Evolutionary conservation across 1,284 basidiomycete genomes (phyloP), one percentile per base, ranked within the genome.

Genomic region (Leucoagaricus sp.): DNA sequence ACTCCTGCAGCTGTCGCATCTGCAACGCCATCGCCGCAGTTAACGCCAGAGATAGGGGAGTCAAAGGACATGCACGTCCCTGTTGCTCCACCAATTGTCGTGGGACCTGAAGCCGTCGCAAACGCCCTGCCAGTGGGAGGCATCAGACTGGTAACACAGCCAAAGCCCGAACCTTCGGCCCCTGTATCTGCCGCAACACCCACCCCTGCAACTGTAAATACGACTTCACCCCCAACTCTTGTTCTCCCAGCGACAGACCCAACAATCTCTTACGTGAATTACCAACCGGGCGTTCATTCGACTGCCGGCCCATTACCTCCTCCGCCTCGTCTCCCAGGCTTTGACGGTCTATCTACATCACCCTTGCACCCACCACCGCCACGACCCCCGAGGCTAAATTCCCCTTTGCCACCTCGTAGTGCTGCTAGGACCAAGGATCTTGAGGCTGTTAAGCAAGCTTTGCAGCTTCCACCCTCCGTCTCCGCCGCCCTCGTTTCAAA

Each of bases 291-390:
- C 49, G 64, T 86, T 4, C 85, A 90, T 69, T 76, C 87, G 5
- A 88, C 79, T 17, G 87, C 87, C 40, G 86, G 88, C 1, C 87
- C 89, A 41, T 75, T 88, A 60, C 87, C 88, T 38, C 80, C 82
- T 31, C 87, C 86, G 25, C 85, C 87, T 5, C 75, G 52, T n/a
- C 49, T 59, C n/a, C 57, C 54, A 15, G 49, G 49, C 40, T 50
- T 63, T 46, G 52, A 56, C 3, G 46, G 29, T 29, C 25, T 51
- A 23, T 23, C 36, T 21, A n/a, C 29, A 49, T 26, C 57, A 29
- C 23, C 49, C 15, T 42, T 50, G 2, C 74, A 80, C 6, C 80
- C 85, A 17, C 85, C 86, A 25, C 86, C 86, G 58, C 85, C 85
- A 34, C 67, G 79, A 0, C 74, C 72, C 38, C 51, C 64, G 13